phyloP scores from a whole-genome alignment of 495 filamentous ascomycete genomes.

The Trichoderma erinaceum region DNA sequence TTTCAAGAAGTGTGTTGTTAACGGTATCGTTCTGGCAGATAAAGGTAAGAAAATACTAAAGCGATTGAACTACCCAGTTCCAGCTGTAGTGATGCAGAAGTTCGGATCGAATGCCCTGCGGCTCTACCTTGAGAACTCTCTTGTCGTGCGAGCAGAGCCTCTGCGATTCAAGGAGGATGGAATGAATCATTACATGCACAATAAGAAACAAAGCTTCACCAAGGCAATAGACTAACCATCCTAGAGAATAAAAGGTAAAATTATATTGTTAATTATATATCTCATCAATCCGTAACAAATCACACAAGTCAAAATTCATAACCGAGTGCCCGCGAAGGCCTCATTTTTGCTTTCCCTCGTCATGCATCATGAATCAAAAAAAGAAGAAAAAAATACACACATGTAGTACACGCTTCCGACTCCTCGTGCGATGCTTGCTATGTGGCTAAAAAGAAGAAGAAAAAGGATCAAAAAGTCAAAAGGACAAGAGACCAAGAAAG shows the following conservation, averaged over 20 bases:
- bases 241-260: too few species aligned
- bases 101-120: conserved; percentile 93
- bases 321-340: neutral
- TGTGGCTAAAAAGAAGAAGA: neutral
- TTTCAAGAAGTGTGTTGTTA: conserved; percentile 96
- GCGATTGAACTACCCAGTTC: conserved; percentile 94
- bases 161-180: conserved; percentile 87
- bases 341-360: neutral
- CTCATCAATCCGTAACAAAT: too few species aligned
- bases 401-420: neutral
- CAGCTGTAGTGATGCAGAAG: conserved; percentile 70
- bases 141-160: conserved; percentile 88
- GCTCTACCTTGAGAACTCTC: conserved; percentile 94
- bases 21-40: conserved; percentile 90
- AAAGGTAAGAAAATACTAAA: conserved; percentile 99
- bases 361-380: neutral
- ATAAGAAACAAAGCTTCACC: too few species aligned
- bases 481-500: neutral
- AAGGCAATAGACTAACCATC: too few species aligned
- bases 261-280: too few species aligned
- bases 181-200: too few species aligned
- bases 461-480: neutral
- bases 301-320: neutral
- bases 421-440: neutral
- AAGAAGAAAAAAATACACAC: neutral